Evolutionary conservation across 352 stramenopile genomes (phyloP).

Genomic region (Phytophthora cactorum): DNA sequence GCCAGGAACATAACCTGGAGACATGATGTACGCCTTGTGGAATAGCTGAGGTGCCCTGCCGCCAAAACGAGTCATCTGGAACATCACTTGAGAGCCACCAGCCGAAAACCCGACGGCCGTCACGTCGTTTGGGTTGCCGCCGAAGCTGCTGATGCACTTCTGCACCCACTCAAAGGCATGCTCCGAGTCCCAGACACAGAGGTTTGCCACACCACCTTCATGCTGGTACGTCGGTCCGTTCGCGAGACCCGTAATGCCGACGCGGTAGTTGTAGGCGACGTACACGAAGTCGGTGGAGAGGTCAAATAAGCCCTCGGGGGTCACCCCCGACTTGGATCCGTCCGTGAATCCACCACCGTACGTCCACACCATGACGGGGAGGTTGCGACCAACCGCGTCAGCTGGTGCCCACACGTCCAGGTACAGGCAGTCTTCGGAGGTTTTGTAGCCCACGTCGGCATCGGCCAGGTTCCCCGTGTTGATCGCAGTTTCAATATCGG

Average conservation of each 20-base stretch:
- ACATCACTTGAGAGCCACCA: slow-evolving; percentile 31
- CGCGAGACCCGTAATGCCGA: slow-evolving; percentile 35
- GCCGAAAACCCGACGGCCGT: slow-evolving; percentile 41
- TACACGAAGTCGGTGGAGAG: slow-evolving; percentile 40
- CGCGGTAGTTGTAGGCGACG: slow-evolving; percentile 49
- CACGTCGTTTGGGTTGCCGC: slow-evolving; percentile 43
- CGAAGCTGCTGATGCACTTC: slow-evolving; percentile 46
- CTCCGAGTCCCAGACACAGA: slow-evolving; percentile 35
- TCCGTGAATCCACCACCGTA: slow-evolving; percentile 36
- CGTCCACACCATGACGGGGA: slow-evolving; percentile 46
- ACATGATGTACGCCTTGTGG: slow-evolving; percentile 42
- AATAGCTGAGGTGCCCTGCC: slow-evolving; percentile 31
- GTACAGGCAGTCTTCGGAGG: slow-evolving; percentile 22
- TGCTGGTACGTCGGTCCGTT: slow-evolving; percentile 34
- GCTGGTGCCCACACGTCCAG: slow-evolving; percentile 44
- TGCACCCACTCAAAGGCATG: slow-evolving; percentile 45
- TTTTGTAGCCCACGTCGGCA: too few relatives aligned
- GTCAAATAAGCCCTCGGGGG: slow-evolving; percentile 33
- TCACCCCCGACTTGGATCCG: slow-evolving; percentile 31
- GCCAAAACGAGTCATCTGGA: slow-evolving; percentile 40
- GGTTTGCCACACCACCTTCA: slow-evolving; percentile 37
- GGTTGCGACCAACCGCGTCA: slow-evolving; percentile 26
- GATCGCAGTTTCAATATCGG: too few relatives aligned
- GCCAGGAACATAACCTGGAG: slow-evolving; percentile 22
- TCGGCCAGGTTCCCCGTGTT: too few relatives aligned